phyloP scores from a whole-genome alignment of 805 yeast genomes.

The Candida gorgasii region DNA sequence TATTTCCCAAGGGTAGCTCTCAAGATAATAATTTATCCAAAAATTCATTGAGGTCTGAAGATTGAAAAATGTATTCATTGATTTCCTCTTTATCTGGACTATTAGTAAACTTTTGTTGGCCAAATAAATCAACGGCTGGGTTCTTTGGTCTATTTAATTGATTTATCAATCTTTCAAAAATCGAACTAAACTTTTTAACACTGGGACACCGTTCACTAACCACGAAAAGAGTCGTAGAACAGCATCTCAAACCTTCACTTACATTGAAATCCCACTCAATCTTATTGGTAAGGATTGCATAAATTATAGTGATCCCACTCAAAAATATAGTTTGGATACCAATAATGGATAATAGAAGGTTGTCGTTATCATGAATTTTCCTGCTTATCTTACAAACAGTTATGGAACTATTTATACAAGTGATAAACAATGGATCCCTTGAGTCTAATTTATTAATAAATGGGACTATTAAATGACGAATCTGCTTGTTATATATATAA shows the following conservation, averaged over 20 bases:
- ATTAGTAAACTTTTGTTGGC: constrained; percentile 41
- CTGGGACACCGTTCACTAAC: constrained; percentile 8
- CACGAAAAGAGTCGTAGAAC: constrained; percentile 7
- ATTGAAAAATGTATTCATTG: background rate
- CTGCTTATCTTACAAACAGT: constrained; percentile 10
- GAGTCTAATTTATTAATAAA: constrained; percentile 7
- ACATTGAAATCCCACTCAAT: constrained; percentile 6
- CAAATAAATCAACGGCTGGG: constrained; percentile 37
- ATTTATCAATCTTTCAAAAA: constrained; percentile 9
- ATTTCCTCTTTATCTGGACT: constrained; percentile 1
- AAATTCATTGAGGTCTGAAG: background rate
- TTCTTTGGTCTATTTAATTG: background rate
- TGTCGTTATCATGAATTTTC: constrained; percentile 9
- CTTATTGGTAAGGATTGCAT: constrained; percentile 9
- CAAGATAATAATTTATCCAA: constrained; percentile 6
- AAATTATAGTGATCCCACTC: constrained; percentile 12
- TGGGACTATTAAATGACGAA: constrained; percentile 8
- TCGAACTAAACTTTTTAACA: constrained; percentile 1
- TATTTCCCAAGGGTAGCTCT: constrained; percentile 54
- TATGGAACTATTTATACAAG: constrained; percentile 11
- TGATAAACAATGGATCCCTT: constrained; percentile 9
- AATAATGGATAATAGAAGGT: constrained; percentile 7
- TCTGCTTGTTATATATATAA: constrained; percentile 11
- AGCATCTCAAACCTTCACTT: constrained; percentile 12
- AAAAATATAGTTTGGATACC: constrained; percentile 10